Conservation (phyloP, 768 basidiomycete genomes). For the Dictyophora rubrovolvata region DNA sequence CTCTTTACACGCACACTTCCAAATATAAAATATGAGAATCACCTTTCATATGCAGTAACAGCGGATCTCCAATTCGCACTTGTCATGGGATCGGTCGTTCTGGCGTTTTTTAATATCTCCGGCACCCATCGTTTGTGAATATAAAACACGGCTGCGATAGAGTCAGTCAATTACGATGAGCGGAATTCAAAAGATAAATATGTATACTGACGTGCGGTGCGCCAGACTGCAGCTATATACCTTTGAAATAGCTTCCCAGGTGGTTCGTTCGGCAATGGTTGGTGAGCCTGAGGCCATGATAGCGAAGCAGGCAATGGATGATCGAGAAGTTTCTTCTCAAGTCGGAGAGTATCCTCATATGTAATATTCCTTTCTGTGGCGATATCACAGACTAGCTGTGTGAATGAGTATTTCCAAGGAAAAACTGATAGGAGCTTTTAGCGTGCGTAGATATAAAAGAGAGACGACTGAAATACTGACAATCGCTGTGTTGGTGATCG, state of each 20-base stretch:
- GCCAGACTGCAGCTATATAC: slow-evolving; percentile 4
- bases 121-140: slow-evolving; percentile 6
- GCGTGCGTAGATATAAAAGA: background rate
- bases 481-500: background rate
- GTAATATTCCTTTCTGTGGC: background rate
- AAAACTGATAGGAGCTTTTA: background rate
- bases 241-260: background rate
- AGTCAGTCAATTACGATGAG: background rate
- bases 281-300: background rate
- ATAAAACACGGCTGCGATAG: slow-evolving; percentile 2
- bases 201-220: background rate
- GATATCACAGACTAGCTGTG: background rate
- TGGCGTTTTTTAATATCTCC: background rate
- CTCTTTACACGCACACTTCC: background rate
- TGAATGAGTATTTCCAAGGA: slow-evolving; percentile 9
- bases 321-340: slow-evolving; percentile 1
- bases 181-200: background rate
- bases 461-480: background rate
- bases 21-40: background rate
- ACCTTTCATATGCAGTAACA: slow-evolving; percentile 3
- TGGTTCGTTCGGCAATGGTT: slow-evolving; percentile 2
- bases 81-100: background rate
- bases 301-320: background rate
- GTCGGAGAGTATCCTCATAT: background rate
- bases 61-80: slow-evolving; percentile 4